These are phyloP conservation scores for Pseudocercospora fijiensis DNA, from an alignment of 2,329 filamentous ascomycete species.

Conservation along the genomic window DNA sequence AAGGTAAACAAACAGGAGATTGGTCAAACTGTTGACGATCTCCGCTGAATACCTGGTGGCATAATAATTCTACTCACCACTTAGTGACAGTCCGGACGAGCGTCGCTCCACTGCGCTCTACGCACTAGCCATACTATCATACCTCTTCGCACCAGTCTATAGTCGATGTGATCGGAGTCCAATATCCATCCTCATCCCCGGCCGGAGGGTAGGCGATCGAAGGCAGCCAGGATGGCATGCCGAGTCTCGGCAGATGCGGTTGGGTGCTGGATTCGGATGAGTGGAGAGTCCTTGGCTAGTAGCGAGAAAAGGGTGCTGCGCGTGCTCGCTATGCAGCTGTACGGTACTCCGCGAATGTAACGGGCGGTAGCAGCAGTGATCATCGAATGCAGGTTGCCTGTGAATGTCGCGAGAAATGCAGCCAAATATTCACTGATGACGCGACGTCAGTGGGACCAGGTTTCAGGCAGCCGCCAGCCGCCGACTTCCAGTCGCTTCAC, in stretches of 20 bases:
- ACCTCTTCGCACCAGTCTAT: slow-evolving; percentile 81
- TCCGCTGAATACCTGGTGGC: slow-evolving; percentile 73
- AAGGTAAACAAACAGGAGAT: slow-evolving; percentile 76
- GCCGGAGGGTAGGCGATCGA: slow-evolving; percentile 36
- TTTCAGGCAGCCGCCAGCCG: neutral
- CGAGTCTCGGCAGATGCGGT: slow-evolving; percentile 30
- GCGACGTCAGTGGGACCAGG: neutral
- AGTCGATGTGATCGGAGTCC: slow-evolving; percentile 69
- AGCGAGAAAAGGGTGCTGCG: slow-evolving; percentile 5
- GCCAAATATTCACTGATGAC: neutral
- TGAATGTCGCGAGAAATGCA: neutral
- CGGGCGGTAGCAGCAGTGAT: slow-evolving; percentile 2
- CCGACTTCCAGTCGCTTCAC: neutral
- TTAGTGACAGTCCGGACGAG: slow-evolving; percentile 1
- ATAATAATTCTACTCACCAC: slow-evolving; percentile 64
- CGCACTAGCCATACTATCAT: slow-evolving; percentile 22
- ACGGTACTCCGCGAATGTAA: neutral
- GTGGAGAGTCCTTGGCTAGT: slow-evolving; percentile 3
- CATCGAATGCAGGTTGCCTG: neutral
- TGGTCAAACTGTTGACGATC: slow-evolving; percentile 77
- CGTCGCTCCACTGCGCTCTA: neutral
- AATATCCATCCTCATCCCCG: slow-evolving; percentile 43
- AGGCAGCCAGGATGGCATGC: slow-evolving; percentile 38
- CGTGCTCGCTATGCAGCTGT: neutral
- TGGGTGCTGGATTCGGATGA: slow-evolving; percentile 10